Percentiles rank a stretch among this genome's conserved stretches.
Evolutionary conservation across 306 rosid genomes (phyloP).

Genomic region (Crotalaria pallida): DNA sequence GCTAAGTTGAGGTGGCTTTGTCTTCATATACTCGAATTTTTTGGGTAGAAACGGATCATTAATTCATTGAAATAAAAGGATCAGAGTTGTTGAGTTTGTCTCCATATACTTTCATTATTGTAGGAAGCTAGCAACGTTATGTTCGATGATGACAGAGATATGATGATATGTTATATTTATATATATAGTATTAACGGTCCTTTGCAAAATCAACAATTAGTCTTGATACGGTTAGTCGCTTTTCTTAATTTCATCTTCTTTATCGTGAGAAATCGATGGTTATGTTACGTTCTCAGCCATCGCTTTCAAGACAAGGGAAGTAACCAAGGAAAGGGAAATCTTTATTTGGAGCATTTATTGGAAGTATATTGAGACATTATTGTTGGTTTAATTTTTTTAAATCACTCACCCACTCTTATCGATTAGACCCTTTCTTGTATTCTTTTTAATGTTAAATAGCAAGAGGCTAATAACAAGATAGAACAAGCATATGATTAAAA

Average conservation of each 20-base stretch:
- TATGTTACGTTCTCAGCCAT: not conserved
- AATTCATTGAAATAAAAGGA: not conserved
- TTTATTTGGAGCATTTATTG: not conserved
- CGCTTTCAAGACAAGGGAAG: not conserved
- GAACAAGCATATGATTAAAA: too few relatives aligned
- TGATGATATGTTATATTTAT: too few relatives aligned
- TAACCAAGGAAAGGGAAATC: not conserved
- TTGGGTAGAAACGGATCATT: not conserved
- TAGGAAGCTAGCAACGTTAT: not conserved
- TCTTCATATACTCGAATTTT: not conserved
- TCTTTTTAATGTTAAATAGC: too few relatives aligned
- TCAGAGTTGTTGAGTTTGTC: not conserved
- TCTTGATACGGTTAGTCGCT: not conserved
- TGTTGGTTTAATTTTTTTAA: not conserved
- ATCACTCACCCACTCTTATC: not conserved
- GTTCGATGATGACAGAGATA: not conserved
- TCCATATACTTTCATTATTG: not conserved
- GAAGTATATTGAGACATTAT: not conserved
- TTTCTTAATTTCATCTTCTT: not conserved
- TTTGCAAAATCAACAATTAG: not conserved
- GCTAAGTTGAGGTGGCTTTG: constrained; percentile 27
- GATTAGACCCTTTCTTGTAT: not conserved
- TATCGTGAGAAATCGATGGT: not conserved
- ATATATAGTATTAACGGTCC: not conserved
- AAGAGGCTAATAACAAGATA: too few relatives aligned